Base-by-base conservation (phyloP, 1,139 yeast genomes). In the Blastobotrys malaysiensis region DNA sequence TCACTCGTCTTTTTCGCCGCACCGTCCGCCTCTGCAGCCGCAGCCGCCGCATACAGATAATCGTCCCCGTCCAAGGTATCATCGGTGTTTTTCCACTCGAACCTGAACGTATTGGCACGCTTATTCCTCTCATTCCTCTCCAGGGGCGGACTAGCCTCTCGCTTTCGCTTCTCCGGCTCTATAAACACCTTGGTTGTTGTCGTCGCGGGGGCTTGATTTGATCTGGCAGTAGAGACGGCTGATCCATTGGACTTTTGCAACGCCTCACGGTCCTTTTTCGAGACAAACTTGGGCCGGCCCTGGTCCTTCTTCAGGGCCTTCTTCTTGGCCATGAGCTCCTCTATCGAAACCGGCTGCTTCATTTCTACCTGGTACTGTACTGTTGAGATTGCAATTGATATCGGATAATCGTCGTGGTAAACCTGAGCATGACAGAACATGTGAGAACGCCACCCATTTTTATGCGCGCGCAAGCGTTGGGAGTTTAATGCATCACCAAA, bases 41-140 rank as follows among this genome's bases (percentile, higher is more conserved):
- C 21, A 18, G 43, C 21, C 22, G 54, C 49, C 18, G 43, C 26
- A 49, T 67, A 69, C 11, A 84, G 61, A 0, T 85, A 82, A 51
- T 72, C 73, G 55, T 73, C 73, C 1, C 70, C 73, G 0, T 63
- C 63, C 0, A 81, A 65, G 0, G 95, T 86, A 64, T 88, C 96
- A 18, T 86, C 95, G 0, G 74, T 72, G 0, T 72, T 74, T 55
- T 78, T 77, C 96, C 96, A 88, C 11, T 79, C 86, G 68, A 88
- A 88, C 11, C 76, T 76, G 69, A 86, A 86, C 47, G n/a, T n/a
- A n/a, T n/a, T n/a, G n/a, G n/a, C n/a, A n/a, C n/a, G n/a, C n/a
- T 48, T 49, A 44, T 36, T 44, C 1, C 9, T 46, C 19, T 45
- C 21, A 24, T 19, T 26, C 24, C 46, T n/a, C 31, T 36, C 46